Conservation (phyloP, 2,329 filamentous ascomycete genomes). For the Metarhizium robertsii region DNA sequence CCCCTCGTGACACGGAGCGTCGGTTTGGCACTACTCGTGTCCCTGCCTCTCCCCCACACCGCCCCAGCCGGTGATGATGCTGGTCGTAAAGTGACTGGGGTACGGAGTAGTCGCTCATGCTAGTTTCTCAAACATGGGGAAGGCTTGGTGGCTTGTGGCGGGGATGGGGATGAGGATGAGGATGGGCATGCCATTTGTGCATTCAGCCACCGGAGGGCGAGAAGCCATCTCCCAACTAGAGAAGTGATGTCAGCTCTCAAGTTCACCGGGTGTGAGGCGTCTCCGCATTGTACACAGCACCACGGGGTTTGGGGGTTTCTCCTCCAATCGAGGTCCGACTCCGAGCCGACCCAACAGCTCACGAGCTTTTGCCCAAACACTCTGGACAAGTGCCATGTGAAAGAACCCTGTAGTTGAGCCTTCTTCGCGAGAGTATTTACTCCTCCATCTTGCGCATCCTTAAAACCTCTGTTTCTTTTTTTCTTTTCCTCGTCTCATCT, state of each 20-base stretch:
- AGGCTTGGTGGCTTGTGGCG: background rate
- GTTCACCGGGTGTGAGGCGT: background rate
- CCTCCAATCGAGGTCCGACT: constrained; percentile 1
- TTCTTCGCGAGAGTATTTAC: background rate
- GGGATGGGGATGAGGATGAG: background rate
- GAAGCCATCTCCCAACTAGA: background rate
- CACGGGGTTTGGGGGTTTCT: background rate
- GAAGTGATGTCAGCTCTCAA: background rate
- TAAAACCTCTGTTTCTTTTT: background rate
- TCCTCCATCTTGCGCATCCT: background rate
- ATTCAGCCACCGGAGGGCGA: background rate
- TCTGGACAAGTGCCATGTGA: constrained; percentile 1
- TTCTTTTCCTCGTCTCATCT: background rate
- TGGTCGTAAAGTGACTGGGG: background rate
- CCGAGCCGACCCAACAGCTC: background rate
- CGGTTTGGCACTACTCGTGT: background rate
- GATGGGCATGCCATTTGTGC: background rate
- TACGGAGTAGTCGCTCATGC: background rate
- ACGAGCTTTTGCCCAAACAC: background rate
- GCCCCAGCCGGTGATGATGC: background rate
- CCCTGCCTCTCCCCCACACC: background rate
- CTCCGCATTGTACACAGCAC: background rate
- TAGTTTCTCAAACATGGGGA: background rate
- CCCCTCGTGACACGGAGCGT: background rate
- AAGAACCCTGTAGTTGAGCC: background rate